Base-by-base conservation (phyloP, 805 yeast genomes). In the Myxozyma vanderwaltii region DNA sequence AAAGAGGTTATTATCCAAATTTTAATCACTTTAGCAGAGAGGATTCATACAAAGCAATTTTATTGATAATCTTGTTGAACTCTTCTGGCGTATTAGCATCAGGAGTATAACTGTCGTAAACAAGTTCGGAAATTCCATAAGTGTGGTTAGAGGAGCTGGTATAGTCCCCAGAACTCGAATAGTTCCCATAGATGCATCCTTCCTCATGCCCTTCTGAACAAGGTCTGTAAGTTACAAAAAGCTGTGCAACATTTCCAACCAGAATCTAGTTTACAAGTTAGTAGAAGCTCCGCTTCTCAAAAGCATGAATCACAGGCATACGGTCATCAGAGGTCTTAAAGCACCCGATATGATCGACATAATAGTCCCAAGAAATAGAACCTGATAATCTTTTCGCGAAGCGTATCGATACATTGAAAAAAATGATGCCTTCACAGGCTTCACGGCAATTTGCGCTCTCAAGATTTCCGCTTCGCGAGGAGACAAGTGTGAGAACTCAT, bases 261-360 rank as follows among this genome's bases (percentile, higher is more conserved):
- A 77, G 74, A 27, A 70, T 70, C 47, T 72, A 79, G 21, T 10
- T n/a, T 15, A 17, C 21, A 27, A 36, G 46, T 24, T 50, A 46
- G 47, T 24, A 5, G 17, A n/a, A 15, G n/a, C 17, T 24, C n/a
- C n/a, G 2, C 38, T 12, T 13, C 1, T 6, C 2, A 76, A 61
- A 35, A 67, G 65, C 26, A 80, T 80, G 27, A 76, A 73, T 4
- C 75, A 74, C 40, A 50, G 44, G n/a, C 61, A 13, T 23, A 54
- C 48, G 23, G 61, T 58, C 61, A 58, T 52, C 24, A 58, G 54
- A 7, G 79, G 79, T 54, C 76, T 55, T 6, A 74, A 72, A 8
- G 71, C 75, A 19, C 79, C 79, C 8, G 73, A 71, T 3, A 71
- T 70, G 8, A 73, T 67, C 1, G 79, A 67, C 54, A 68, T 65